A percentile compares a stretch with the other conserved stretches of the same genome.
Conservation (phyloP, 2,329 filamentous ascomycete species). For the Coleophoma cylindrospora region DNA sequence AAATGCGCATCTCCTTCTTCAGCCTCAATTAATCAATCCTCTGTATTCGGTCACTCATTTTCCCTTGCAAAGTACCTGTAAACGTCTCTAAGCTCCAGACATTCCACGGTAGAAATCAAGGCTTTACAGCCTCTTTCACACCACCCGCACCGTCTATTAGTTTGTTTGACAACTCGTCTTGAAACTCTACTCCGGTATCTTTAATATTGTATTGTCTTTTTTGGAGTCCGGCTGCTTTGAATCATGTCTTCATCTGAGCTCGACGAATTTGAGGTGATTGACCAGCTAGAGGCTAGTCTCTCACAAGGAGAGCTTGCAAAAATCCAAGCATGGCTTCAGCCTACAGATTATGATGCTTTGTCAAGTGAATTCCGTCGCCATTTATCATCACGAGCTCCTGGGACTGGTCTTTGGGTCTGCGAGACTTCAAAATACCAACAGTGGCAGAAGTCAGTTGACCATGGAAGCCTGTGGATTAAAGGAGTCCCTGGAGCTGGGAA, state of each 20-base stretch:
- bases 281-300: conserved; percentile 7
- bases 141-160: no score
- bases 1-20: no score
- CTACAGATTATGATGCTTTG: conserved; percentile 8
- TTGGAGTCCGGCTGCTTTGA: neutral
- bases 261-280: conserved; percentile 9
- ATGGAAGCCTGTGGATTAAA: conserved; percentile 39
- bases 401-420: conserved; percentile 9
- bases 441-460: conserved; percentile 18
- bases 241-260: conserved; percentile 1
- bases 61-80: no score
- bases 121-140: no score
- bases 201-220: no score
- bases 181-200: no score
- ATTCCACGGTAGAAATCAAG: no score
- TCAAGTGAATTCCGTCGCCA: conserved; percentile 13
- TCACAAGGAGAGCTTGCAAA: conserved; percentile 6
- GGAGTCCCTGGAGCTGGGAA: conserved; percentile 40
- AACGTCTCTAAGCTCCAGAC: no score
- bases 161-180: no score
- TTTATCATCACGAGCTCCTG: conserved; percentile 5
- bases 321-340: conserved; percentile 10
- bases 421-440: conserved; percentile 10
- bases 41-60: no score
- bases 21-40: no score